These are phyloP conservation scores for Macadamia integrifolia DNA, from an alignment of 164 flowering plant genomes.

Conservation along the genomic window DNA sequence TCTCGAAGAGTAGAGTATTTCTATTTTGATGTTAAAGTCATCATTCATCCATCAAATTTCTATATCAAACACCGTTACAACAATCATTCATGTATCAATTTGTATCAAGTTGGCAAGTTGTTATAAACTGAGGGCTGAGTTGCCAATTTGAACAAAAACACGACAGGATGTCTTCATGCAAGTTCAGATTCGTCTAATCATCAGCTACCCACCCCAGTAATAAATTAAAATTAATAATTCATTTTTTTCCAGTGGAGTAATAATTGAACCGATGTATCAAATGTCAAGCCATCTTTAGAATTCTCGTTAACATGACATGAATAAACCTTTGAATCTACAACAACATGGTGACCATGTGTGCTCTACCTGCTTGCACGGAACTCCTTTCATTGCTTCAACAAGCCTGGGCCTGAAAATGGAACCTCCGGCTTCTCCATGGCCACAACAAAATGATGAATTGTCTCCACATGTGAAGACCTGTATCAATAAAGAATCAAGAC, in stretches of 20 bases:
- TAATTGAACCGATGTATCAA: not conserved
- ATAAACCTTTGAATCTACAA: not conserved
- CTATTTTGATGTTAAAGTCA: too few relatives aligned
- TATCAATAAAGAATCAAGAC: not conserved
- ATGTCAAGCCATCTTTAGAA: not conserved
- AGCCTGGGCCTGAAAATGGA: constrained; percentile 71
- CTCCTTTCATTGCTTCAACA: constrained; percentile 71
- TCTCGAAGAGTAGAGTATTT: too few relatives aligned
- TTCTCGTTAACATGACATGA: not conserved
- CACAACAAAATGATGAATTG: constrained; percentile 85
- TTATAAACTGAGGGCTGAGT: too few relatives aligned
- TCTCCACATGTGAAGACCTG: constrained; percentile 97
- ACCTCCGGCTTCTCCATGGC: constrained; percentile 71
- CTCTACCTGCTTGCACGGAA: constrained; percentile 84
- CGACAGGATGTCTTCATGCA: not conserved
- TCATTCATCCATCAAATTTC: too few relatives aligned
- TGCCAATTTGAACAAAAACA: too few relatives aligned
- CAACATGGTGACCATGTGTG: not conserved
- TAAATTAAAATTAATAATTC: too few relatives aligned
- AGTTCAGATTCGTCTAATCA: too few relatives aligned
- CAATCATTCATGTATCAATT: too few relatives aligned
- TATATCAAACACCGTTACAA: too few relatives aligned
- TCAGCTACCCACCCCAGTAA: too few relatives aligned
- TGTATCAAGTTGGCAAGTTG: too few relatives aligned
- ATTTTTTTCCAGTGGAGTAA: not conserved